Percentiles rank a stretch among this genome's conserved stretches.
Evolutionary conservation across 1,139 yeast species (phyloP).

Genomic region (Saccharomyces hybrid): DNA sequence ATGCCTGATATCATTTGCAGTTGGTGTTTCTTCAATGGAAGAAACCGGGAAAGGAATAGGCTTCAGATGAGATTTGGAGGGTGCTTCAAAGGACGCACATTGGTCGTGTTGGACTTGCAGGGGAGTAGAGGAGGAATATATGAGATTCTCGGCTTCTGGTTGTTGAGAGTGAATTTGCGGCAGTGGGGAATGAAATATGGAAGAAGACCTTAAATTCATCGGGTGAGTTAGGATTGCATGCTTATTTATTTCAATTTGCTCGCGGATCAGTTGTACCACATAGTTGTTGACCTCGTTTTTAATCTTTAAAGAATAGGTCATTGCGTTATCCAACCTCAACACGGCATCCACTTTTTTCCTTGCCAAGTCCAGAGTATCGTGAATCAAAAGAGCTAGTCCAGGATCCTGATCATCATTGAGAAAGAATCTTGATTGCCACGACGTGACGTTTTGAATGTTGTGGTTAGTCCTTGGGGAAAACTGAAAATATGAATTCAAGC

Average conservation of each 20-base stretch:
- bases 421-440: slow-evolving; percentile 35
- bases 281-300: slow-evolving; percentile 72
- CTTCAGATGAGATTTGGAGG: neutral
- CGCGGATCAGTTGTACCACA: slow-evolving; percentile 58
- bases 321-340: slow-evolving; percentile 66
- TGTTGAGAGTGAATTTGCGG: neutral
- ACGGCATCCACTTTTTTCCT: slow-evolving; percentile 65
- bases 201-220: neutral
- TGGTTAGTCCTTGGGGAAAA: slow-evolving; percentile 69
- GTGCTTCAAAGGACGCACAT: neutral
- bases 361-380: slow-evolving; percentile 59
- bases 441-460: slow-evolving; percentile 49
- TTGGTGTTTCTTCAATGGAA: neutral
- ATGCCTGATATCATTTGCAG: neutral
- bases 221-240: slow-evolving; percentile 5
- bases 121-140: neutral
- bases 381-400: slow-evolving; percentile 53
- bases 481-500: slow-evolving; percentile 23
- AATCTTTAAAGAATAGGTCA: slow-evolving; percentile 71
- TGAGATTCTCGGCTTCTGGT: neutral
- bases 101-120: neutral
- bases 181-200: neutral
- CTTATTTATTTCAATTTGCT: slow-evolving; percentile 44
- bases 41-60: neutral
- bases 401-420: slow-evolving; percentile 40